Evolutionary conservation across 192 early-diverging fungal species (phyloP), one percentile per base, ranked within the genome.

Genomic region (Chytriomyces sp.): DNA sequence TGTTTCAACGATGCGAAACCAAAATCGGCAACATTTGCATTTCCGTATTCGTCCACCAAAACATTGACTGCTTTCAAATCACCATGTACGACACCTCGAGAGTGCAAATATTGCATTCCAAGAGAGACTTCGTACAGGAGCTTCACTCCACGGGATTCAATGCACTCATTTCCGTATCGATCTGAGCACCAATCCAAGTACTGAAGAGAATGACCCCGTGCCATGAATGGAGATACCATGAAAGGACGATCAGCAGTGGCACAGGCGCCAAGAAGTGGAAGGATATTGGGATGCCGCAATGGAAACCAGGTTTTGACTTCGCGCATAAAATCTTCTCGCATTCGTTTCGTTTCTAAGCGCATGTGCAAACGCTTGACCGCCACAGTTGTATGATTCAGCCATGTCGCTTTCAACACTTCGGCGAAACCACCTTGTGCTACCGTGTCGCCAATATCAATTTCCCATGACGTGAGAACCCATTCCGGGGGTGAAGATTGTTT

Each of bases 221-320:
- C 16, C 76, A 82, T 77, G 65, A 79, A 85, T 3, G 78, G 82
- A 57, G 62, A 73, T 24, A 86, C 74, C 80, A 86, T 78, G 50
- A 86, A 86, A 5, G 85, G 85, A 50, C 62, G 24, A 23, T 80
- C 76, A 45, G 81, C 68, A 7, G 67, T 73, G 7, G 72, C 68
- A 71, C 81, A 86, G 3, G 83, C 85, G 6, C 83, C 85, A 8
- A 84, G 70, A 45, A 86, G 71, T 11, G 75, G 74, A 6, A 86
- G 60, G 13, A 86, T 76, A 69, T 86, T 64, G 1, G 75, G 85
- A 62, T 86, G 85, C 45, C 78, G 28, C 26, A 84, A 71, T 45
- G 69, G 67, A 53, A 61, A 73, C 83, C 83, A 84, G n/a, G 66
- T 64, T 26, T 77, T 75, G 61, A 80, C 77, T 61, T 82, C 79